Base-by-base conservation (phyloP, 257 asterid genomes). In the Ilex aquifolium region DNA sequence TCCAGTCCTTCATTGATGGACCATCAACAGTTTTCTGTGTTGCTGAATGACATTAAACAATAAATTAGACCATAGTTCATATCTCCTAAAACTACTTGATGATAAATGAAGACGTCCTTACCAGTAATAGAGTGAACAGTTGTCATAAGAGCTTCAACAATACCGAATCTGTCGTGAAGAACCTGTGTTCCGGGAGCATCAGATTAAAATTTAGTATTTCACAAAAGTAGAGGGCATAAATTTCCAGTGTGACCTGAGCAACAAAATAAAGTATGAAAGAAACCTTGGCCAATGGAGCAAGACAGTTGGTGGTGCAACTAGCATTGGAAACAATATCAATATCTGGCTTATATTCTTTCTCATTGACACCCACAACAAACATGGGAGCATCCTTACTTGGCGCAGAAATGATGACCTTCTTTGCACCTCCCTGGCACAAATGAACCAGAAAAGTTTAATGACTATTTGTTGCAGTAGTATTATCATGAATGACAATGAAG, bases 11-110 rank as follows among this genome's bases (percentile, higher is more conserved):
- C 76, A 73, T 74, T 14, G 95, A 87, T 17, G 95, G 95, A 27
- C 95, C 95, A 74, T 87, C 95, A 21, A 87, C 95, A 7, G 95
- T 87, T 76, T 84, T 87, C 64, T 87, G 95, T 56, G 91, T 86
- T 53, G 95, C 95, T 86, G 73, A 39, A 53, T 16, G 12, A 63
- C 17, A 57, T 10, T 39, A 62, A 61, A 6, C 54, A 69, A 0
- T 56, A 51, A 2, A 32, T 39, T 44, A 54, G 59, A 42, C 56
- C 30, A 44, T 42, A 52, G 50, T 44, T 40, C 27, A 60, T n/a
- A 36, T 14, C 32, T 54, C 21, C 53, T 12, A 3, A 46, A 14
- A 46, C 15, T 12, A 10, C 3, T 10, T 36, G 42, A 36, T 36
- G 42, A 36, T 8, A 21, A 21, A 36, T 36, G 42, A 36, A 21